A percentile compares a stretch with the other conserved stretches of the same genome.
Evolutionary conservation across 768 basidiomycete genomes (phyloP).

Genomic region (Sarcodon sp.): DNA sequence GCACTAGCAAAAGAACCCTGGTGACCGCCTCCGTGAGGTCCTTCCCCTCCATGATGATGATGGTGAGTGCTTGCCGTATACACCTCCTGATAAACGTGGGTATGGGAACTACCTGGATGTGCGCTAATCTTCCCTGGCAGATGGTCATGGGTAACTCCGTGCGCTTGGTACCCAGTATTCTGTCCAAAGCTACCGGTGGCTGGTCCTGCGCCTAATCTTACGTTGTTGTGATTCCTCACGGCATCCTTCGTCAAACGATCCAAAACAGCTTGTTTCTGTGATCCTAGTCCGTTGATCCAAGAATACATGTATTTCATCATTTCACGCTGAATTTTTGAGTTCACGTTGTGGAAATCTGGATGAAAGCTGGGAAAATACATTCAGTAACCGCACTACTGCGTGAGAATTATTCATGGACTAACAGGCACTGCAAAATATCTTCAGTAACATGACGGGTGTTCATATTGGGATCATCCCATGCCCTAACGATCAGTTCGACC

Average conservation of each 20-base stretch:
- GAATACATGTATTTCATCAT: conserved; percentile 59
- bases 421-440: conserved; percentile 59
- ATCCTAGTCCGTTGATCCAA: conserved; percentile 45
- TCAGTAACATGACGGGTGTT: conserved; percentile 46
- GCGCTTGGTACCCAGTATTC: conserved; percentile 33
- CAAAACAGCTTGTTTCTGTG: conserved; percentile 34
- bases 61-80: neutral
- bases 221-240: conserved; percentile 63
- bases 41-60: neutral
- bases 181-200: conserved; percentile 36
- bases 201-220: conserved; percentile 33
- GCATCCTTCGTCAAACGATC: conserved; percentile 48
- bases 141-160: conserved; percentile 34
- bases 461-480: conserved; percentile 65
- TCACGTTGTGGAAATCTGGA: conserved; percentile 61
- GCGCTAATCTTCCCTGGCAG: conserved; percentile 14
- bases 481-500: conserved; percentile 56
- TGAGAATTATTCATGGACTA: conserved; percentile 11
- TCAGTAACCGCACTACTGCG: neutral
- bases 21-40: neutral
- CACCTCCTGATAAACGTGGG: too few relatives aligned
- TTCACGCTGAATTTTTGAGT: conserved; percentile 56
- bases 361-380: conserved; percentile 44
- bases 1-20: neutral
- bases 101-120: too few relatives aligned